phyloP scores from a whole-genome alignment of 2,329 filamentous ascomycete genomes.

The Nannizzia gypsea region DNA sequence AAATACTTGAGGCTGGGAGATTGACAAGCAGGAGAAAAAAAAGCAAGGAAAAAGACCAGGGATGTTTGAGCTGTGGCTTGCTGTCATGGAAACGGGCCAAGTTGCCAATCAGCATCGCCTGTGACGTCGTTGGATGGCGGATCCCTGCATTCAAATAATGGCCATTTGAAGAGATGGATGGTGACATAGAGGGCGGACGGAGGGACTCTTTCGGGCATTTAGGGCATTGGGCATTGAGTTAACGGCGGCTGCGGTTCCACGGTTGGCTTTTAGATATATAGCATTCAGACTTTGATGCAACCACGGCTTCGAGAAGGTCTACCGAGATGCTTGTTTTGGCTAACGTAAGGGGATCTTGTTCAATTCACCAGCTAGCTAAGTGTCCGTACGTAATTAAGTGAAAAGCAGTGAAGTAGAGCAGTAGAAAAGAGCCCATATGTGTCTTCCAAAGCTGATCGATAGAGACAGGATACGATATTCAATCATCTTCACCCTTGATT shows the following conservation, averaged over 20 bases:
- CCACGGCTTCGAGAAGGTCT: not conserved
- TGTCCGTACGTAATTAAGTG: no score
- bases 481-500: not conserved
- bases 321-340: no score
- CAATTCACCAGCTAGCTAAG: not conserved
- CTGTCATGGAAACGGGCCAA: not conserved
- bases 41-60: constrained; percentile 6
- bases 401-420: no score
- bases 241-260: not conserved
- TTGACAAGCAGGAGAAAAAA: not conserved
- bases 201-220: no score
- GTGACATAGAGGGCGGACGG: no score
- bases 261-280: not conserved
- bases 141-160: not conserved
- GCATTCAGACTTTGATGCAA: not conserved
- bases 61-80: not conserved
- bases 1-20: constrained; percentile 10
- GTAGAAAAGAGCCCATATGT: not conserved
- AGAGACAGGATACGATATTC: not conserved
- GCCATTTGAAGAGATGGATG: no score
- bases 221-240: no score
- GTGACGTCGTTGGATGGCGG: not conserved
- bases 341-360: not conserved
- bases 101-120: not conserved
- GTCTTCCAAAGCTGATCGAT: not conserved